phyloP scores from a whole-genome alignment of 805 yeast genomes.

The Wickerhamomyces hampshirensis region DNA sequence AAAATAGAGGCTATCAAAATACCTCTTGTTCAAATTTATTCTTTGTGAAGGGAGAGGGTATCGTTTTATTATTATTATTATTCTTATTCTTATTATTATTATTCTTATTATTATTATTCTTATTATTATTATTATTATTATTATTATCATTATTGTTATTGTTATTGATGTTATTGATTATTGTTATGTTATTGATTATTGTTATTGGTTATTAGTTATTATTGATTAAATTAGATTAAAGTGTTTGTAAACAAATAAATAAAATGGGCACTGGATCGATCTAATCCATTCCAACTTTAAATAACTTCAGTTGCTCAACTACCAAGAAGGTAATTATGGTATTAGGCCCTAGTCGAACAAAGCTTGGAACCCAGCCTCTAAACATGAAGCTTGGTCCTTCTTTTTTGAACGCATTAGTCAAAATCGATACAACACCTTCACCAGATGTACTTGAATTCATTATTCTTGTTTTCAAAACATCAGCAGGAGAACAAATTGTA shows the following conservation, averaged over 20 bases:
- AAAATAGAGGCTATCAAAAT: no score
- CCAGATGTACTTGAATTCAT: slow-evolving; percentile 54
- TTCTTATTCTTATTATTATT: neutral
- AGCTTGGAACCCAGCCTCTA: slow-evolving; percentile 89
- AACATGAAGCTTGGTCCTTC: slow-evolving; percentile 83
- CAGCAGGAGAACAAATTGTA: slow-evolving; percentile 90
- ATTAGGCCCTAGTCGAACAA: slow-evolving; percentile 80
- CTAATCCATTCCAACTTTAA: slow-evolving; percentile 41
- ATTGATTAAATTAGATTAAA: no score
- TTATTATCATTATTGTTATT: no score
- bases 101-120: no score
- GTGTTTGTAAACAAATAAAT: no score
- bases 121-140: no score
- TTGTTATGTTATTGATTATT: no score
- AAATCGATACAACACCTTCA: slow-evolving; percentile 45
- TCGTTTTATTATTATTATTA: neutral
- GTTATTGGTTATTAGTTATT: no score
- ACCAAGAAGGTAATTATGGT: slow-evolving; percentile 67
- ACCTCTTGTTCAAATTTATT: neutral
- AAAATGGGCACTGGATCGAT: neutral
- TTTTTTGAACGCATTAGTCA: slow-evolving; percentile 48
- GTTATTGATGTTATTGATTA: neutral
- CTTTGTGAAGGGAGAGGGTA: no score
- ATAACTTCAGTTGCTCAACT: slow-evolving; percentile 58
- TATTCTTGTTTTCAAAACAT: slow-evolving; percentile 82